These are phyloP conservation scores for Camelina sativa DNA, from an alignment of 345 rosid genomes.

Conservation along the genomic window DNA sequence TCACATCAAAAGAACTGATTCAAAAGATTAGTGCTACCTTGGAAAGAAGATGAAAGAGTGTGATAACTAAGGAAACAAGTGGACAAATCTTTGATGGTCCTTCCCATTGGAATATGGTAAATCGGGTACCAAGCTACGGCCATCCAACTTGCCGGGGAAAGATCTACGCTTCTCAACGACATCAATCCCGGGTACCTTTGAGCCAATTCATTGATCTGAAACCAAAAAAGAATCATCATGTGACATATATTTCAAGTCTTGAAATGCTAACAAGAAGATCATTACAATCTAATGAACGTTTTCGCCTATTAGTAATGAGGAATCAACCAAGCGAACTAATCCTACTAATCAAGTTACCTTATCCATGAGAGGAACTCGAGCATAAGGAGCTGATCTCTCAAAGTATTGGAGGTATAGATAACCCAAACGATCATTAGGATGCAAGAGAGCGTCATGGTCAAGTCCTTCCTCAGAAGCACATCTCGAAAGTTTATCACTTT, in stretches of 20 bases:
- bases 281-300: background rate
- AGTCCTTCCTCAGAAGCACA: constrained; percentile 90
- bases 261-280: background rate
- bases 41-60: constrained; percentile 94
- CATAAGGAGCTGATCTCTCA: constrained; percentile 92
- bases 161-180: constrained; percentile 96
- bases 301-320: background rate
- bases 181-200: constrained; percentile 75
- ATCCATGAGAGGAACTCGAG: constrained; percentile 97
- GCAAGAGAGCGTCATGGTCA: constrained; percentile 69
- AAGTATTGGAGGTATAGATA: constrained; percentile 75
- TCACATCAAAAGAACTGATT: background rate
- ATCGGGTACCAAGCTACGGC: constrained; percentile 98
- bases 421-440: constrained; percentile 77
- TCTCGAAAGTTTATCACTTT: constrained; percentile 81
- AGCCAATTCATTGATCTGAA: constrained; percentile 81
- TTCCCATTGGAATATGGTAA: constrained; percentile 98
- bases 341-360: constrained; percentile 58
- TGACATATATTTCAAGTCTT: background rate
- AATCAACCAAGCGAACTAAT: background rate
- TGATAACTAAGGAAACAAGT: constrained; percentile 97
- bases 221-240: background rate
- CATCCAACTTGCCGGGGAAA: constrained; percentile 99
- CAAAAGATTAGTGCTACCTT: constrained; percentile 59
- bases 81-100: constrained; percentile 95